These are phyloP conservation scores for Seiridium cupressi DNA, from an alignment of 2,329 filamentous ascomycete genomes.

Conservation along the genomic window DNA sequence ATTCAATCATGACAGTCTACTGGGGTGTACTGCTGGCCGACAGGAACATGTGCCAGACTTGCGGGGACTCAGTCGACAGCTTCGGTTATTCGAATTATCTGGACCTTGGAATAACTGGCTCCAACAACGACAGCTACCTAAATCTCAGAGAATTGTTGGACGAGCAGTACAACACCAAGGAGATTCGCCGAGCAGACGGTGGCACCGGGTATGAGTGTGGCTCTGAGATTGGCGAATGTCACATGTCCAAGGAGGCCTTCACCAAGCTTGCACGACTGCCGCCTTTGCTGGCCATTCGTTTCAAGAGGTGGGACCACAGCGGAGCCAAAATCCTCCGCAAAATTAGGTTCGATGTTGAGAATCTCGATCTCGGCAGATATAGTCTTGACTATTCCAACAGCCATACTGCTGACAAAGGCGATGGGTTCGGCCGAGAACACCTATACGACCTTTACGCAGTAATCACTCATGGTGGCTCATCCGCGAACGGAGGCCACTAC, in stretches of 20 bases:
- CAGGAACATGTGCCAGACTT: conserved; percentile 4
- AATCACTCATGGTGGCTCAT: conserved; percentile 70
- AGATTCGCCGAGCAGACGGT: background rate
- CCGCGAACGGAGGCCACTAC: conserved; percentile 76
- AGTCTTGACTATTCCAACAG: conserved; percentile 10
- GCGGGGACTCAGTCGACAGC: background rate
- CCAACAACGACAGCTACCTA: background rate
- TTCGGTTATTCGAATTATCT: conserved; percentile 1
- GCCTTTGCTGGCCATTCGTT: conserved; percentile 71
- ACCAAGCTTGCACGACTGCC: conserved; percentile 67
- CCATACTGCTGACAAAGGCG: conserved; percentile 30
- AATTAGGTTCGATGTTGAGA: conserved; percentile 74
- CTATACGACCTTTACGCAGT: conserved; percentile 86
- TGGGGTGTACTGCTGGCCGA: background rate
- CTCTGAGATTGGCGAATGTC: background rate
- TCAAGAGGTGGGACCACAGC: conserved; percentile 38
- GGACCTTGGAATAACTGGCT: background rate
- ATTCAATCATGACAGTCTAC: conserved; percentile 1
- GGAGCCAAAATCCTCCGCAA: conserved; percentile 65
- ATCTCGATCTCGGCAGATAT: conserved; percentile 54
- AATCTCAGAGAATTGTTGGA: background rate
- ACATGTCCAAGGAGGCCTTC: conserved; percentile 2
- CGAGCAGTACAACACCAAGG: conserved; percentile 1
- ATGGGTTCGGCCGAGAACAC: conserved; percentile 54
- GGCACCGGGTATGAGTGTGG: conserved; percentile 4